Evolutionary conservation across 805 yeast species (phyloP).

Genomic region (Monosporozyma aquatica): DNA sequence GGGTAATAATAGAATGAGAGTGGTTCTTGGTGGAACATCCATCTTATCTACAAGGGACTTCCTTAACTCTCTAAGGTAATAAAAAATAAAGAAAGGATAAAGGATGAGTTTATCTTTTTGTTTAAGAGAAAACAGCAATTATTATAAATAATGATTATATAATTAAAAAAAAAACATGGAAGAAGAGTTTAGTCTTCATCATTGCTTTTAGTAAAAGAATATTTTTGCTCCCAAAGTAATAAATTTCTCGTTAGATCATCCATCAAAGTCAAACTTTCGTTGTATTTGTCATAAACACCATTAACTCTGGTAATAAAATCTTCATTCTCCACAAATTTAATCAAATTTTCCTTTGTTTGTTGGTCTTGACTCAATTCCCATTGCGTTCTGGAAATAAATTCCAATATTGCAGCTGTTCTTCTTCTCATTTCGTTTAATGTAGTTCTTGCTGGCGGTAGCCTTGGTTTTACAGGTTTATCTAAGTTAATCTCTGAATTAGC

Average conservation of each 20-base stretch:
- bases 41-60: conserved; percentile 39
- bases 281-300: conserved; percentile 40
- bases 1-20: conserved; percentile 42
- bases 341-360: conserved; percentile 42
- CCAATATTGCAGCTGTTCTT: conserved; percentile 81
- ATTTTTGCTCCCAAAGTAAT: conserved; percentile 71
- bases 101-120: too few species aligned
- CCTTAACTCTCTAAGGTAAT: conserved; percentile 25
- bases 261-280: conserved; percentile 55
- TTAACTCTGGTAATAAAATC: conserved; percentile 33
- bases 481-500: conserved; percentile 36
- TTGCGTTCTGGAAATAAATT: conserved; percentile 83
- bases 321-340: conserved; percentile 38
- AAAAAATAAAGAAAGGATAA: too few species aligned
- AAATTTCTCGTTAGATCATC: conserved; percentile 66
- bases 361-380: conserved; percentile 71
- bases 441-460: conserved; percentile 68
- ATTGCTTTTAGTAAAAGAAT: conserved; percentile 19
- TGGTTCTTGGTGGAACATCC: conserved; percentile 77
- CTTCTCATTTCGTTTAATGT: conserved; percentile 77
- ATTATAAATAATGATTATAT: too few species aligned
- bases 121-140: too few species aligned
- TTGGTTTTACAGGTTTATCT: conserved; percentile 71
- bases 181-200: too few species aligned
- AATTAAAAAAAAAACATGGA: too few species aligned